A percentile compares a stretch with the other conserved stretches of the same genome.
Evolutionary conservation across 805 yeast genomes (phyloP).

Genomic region (Myxozyma mucilagina): DNA sequence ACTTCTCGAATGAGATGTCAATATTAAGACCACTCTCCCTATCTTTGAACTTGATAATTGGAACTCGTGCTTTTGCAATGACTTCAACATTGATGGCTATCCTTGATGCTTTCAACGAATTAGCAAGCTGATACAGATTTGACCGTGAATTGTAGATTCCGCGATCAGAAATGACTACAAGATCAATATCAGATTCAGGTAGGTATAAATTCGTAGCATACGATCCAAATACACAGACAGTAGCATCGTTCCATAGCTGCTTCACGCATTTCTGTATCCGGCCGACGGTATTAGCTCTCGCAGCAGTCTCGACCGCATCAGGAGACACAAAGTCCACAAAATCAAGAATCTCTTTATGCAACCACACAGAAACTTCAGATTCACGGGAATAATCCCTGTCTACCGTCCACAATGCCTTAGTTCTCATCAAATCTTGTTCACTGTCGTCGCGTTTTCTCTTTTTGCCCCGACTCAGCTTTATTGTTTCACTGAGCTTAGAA

Average conservation of each 20-base stretch:
- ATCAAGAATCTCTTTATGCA: slow-evolving; percentile 80
- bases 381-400: slow-evolving; percentile 76
- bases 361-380: slow-evolving; percentile 80
- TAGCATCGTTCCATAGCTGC: slow-evolving; percentile 73
- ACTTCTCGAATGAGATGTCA: slow-evolving; percentile 88
- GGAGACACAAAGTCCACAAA: slow-evolving; percentile 87
- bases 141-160: slow-evolving; percentile 60
- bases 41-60: slow-evolving; percentile 89
- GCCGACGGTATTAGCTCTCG: slow-evolving; percentile 65
- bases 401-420: slow-evolving; percentile 69
- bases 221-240: slow-evolving; percentile 87
- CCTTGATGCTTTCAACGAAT: slow-evolving; percentile 59
- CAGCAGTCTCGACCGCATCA: slow-evolving; percentile 64
- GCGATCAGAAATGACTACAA: slow-evolving; percentile 74
- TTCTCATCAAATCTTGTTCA: neutral
- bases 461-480: slow-evolving; percentile 12
- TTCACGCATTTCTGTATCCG: slow-evolving; percentile 56
- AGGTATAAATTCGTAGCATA: slow-evolving; percentile 89
- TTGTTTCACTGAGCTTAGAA: slow-evolving; percentile 9
- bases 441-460: slow-evolving; percentile 22
- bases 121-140: slow-evolving; percentile 70
- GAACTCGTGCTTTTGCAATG: slow-evolving; percentile 87
- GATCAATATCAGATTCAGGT: slow-evolving; percentile 94
- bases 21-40: slow-evolving; percentile 67
- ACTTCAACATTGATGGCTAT: slow-evolving; percentile 78